Evolutionary conservation across 2,329 filamentous ascomycete genomes (phyloP).

Genomic region (Bimuria novae-zelandiae): DNA sequence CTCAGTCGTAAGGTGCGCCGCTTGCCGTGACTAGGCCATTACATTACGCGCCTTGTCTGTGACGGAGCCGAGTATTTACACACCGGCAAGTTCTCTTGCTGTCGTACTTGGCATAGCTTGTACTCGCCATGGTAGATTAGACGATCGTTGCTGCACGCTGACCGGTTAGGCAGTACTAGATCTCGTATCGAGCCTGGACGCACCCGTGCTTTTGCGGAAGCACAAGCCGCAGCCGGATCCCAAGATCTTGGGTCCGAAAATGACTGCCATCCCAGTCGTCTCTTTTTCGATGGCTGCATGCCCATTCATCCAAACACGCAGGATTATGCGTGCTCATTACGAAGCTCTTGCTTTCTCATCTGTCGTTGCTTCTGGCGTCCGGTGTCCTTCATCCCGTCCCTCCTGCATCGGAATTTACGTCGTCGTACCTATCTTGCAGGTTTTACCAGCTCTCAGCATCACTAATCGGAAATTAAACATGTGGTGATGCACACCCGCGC

Average conservation of each 20-base stretch:
- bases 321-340: slow-evolving; percentile 6
- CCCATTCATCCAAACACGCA: slow-evolving; percentile 2
- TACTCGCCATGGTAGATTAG: background rate
- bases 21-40: too few species aligned
- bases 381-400: slow-evolving; percentile 6
- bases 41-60: too few species aligned
- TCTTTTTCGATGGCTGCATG: slow-evolving; percentile 10
- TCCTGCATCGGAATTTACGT: background rate
- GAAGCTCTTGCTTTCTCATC: background rate
- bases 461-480: background rate
- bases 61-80: background rate
- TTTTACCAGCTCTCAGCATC: background rate
- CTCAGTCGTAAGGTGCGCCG: too few species aligned
- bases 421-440: background rate
- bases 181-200: slow-evolving; percentile 8
- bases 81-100: background rate
- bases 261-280: slow-evolving; percentile 12
- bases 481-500: background rate
- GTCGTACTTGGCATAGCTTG: background rate
- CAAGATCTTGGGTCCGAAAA: slow-evolving; percentile 18
- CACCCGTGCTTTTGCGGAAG: slow-evolving; percentile 38
- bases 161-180: slow-evolving; percentile 2
- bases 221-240: slow-evolving; percentile 28
- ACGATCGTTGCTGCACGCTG: background rate
- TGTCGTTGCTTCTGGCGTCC: background rate